Evolutionary conservation across 768 basidiomycete species (phyloP), one percentile per base, ranked within the genome.

Genomic region (Solioccasus polychromus): DNA sequence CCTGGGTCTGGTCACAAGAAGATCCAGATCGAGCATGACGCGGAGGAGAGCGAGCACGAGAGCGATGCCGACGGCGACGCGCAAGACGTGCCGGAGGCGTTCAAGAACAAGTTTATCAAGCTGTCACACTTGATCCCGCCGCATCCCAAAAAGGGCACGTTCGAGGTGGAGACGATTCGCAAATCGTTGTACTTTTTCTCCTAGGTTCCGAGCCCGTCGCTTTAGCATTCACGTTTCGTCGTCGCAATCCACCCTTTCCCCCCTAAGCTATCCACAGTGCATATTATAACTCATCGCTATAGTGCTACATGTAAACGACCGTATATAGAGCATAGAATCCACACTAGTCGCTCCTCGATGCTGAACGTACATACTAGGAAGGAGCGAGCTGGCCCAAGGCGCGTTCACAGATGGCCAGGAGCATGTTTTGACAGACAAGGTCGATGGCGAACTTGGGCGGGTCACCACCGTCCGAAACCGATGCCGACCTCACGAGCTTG

Each of bases 171-270:
- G 57, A 74, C 73, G 49, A 93, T 97, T 68, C 85, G 85, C 63
- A 68, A 80, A 46, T 90, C 87, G 34, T 74, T 76, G 29, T 98
- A 97, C 68, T 98, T 98, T 78, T 98, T 97, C 77, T 94, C 93
- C 34, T 96, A 78, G 42, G 29, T n/a, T n/a, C n/a, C n/a, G n/a
- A n/a, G n/a, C n/a, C n/a, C n/a, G n/a, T n/a, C n/a, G n/a, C n/a
- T 3, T 32, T 25, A 18, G 31, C 44, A 39, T 37, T 38, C 25
- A 9, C 29, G 35, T 28, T 23, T 28, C 47, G 7, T 28, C 25
- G n/a, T 14, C 12, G 11, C n/a, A n/a, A n/a, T 40, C 24, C 20
- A 8, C 8, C 3, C 32, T 19, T 29, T 42, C 11, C 35, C 5
- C n/a, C 11, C 28, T 28, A 32, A 29, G 10, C 35, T 39, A 52